Conservation (phyloP, 176 grass and related monocot species). For the Microstegium vimineum region DNA sequence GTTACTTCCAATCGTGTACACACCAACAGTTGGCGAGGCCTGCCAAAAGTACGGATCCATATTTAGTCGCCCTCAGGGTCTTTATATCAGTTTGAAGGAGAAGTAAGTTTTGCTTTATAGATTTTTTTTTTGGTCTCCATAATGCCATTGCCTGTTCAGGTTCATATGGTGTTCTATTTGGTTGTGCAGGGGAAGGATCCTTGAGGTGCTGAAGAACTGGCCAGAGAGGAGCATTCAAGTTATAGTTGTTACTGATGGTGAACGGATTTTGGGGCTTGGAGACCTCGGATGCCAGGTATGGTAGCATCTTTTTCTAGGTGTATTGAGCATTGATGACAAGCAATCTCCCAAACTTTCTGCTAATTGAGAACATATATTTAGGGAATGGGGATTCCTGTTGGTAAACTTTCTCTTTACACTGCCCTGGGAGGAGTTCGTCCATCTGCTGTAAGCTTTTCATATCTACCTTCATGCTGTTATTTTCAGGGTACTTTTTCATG, state of each 20-base stretch:
- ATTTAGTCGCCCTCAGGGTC: constrained; percentile 72
- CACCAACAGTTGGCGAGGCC: constrained; percentile 93
- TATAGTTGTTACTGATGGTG: constrained; percentile 94
- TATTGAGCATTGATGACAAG: constrained; percentile 7
- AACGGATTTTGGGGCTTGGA: constrained; percentile 92
- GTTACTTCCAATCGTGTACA: constrained; percentile 91
- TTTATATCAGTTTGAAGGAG: constrained; percentile 94
- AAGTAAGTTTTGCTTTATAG: constrained; percentile 46
- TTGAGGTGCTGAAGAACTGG: constrained; percentile 94
- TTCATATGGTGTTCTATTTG: constrained; percentile 21
- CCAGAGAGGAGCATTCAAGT: constrained; percentile 94
- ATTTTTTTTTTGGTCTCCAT: not conserved
- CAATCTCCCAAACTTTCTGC: not conserved
- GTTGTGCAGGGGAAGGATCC: constrained; percentile 69
- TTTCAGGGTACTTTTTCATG: not conserved
- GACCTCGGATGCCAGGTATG: constrained; percentile 94
- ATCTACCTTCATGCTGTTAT: constrained; percentile 7
- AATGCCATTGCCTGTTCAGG: not conserved
- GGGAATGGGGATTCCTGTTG: constrained; percentile 99
- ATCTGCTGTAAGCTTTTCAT: constrained; percentile 68
- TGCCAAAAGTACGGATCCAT: constrained; percentile 96
- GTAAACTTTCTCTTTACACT: constrained; percentile 94
- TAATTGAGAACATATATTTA: constrained; percentile 43
- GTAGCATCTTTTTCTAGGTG: constrained; percentile 28
- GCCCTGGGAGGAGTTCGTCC: constrained; percentile 93